These are phyloP conservation scores for Bonia amplexicaulis DNA, from an alignment of 176 grass and related monocot species.

Conservation along the genomic window DNA sequence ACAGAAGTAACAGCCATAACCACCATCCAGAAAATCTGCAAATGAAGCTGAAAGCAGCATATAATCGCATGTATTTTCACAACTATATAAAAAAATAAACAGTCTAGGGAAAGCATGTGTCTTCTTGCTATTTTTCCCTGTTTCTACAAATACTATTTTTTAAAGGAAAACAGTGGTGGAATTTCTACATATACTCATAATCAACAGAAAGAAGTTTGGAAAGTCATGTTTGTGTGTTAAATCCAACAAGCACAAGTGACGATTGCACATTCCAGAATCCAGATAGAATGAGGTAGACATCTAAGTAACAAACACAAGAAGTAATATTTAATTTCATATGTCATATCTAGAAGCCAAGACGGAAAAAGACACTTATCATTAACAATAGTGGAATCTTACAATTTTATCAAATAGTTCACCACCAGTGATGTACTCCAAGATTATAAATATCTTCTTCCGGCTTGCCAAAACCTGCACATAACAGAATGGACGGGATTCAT, in stretches of 20 bases:
- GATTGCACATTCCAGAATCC: background rate
- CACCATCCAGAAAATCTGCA: background rate
- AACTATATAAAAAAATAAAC: background rate
- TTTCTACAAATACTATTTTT: background rate
- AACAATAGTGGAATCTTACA: constrained; percentile 43
- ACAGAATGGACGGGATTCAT: constrained; percentile 28
- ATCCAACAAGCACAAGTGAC: background rate
- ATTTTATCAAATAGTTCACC: constrained; percentile 99
- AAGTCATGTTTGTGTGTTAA: background rate
- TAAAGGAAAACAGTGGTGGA: background rate
- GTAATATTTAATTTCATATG: constrained; percentile 20
- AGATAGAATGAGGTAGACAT: background rate
- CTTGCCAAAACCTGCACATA: constrained; percentile 85
- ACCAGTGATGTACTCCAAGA: constrained; percentile 92
- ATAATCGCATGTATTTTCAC: background rate
- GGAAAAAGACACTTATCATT: constrained; percentile 20
- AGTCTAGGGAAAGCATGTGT: background rate
- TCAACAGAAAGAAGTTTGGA: constrained; percentile 2
- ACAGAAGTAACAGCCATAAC: background rate
- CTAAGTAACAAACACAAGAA: constrained; percentile 9
- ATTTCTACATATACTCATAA: background rate
- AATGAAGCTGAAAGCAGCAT: background rate
- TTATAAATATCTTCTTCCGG: constrained; percentile 97
- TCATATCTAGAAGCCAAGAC: background rate
- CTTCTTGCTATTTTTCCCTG: background rate